Percentiles rank a stretch among this genome's conserved stretches.
Conservation (phyloP, 441 rosid species). For the Corymbia citriodora region DNA sequence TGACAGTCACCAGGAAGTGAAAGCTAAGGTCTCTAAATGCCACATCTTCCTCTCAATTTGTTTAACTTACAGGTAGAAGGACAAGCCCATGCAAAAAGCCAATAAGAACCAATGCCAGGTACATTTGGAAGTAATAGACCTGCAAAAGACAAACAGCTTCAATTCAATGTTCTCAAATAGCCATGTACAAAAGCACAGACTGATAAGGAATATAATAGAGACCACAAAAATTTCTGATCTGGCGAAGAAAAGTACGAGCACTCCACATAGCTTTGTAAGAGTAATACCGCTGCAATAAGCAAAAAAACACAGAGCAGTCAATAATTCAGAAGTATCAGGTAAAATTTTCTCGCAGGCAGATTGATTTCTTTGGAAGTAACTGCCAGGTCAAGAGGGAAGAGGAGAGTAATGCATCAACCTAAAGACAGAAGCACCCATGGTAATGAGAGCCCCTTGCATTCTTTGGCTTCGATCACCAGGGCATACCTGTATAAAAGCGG, state of each 20-base stretch:
- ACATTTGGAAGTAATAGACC: conserved; percentile 79
- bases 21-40: not conserved
- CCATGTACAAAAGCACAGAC: not conserved
- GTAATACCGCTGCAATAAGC: conserved; percentile 52
- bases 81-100: conserved; percentile 77
- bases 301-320: not conserved
- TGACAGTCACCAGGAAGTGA: not conserved
- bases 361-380: not conserved
- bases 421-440: conserved; percentile 84
- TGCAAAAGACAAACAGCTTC: conserved; percentile 16
- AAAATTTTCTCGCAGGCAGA: not conserved
- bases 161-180: not conserved
- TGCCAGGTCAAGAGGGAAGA: not conserved
- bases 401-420: conserved; percentile 31
- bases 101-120: conserved; percentile 59
- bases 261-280: conserved; percentile 75
- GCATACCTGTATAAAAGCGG: conserved; percentile 39
- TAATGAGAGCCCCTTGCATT: conserved; percentile 47
- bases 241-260: conserved; percentile 64
- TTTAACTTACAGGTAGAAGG: conserved; percentile 59
- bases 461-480: conserved; percentile 54
- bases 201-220: conserved; percentile 4
- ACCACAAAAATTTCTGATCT: conserved; percentile 79
- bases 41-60: not conserved
- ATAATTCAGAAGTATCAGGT: not conserved